Conservation (phyloP, 768 basidiomycete genomes). For the Exidia glandulosa region DNA sequence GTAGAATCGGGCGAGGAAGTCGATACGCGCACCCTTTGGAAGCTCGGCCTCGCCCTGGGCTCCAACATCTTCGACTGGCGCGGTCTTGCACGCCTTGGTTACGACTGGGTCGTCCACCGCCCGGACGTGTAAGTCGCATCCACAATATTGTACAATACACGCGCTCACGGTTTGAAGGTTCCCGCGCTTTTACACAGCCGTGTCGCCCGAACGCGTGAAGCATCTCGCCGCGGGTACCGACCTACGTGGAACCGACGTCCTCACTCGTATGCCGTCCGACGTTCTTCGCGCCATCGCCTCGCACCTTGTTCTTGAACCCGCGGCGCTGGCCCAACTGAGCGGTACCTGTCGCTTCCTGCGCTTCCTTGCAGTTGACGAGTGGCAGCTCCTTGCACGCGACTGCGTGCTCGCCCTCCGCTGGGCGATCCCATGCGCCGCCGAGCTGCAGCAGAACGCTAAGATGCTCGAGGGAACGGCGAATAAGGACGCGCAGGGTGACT, state of each 20-base stretch:
- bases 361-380: constrained; percentile 12
- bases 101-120: constrained; percentile 12
- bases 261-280: constrained; percentile 14
- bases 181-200: constrained; percentile 12
- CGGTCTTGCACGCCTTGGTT: constrained; percentile 4
- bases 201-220: constrained; percentile 8
- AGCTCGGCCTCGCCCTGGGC: background rate
- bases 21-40: constrained; percentile 15
- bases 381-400: constrained; percentile 14
- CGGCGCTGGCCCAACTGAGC: constrained; percentile 12
- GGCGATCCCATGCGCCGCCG: constrained; percentile 13
- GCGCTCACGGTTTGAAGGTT: constrained; percentile 10
- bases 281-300: constrained; percentile 14
- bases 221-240: background rate
- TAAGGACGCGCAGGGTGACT: constrained; percentile 13
- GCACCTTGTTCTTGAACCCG: constrained; percentile 10
- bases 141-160: background rate
- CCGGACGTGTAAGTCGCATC: constrained; percentile 13
- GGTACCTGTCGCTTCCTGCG: constrained; percentile 19
- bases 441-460: constrained; percentile 5
- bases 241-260: constrained; percentile 6
- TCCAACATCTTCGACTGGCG: constrained; percentile 14
- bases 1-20: constrained; percentile 9
- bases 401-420: constrained; percentile 15
- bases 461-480: constrained; percentile 8